A percentile compares a stretch with the other conserved stretches of the same genome.
These are phyloP conservation scores for Eragrostis tef DNA, from an alignment of 202 grass and related monocot genomes.

Conservation along the genomic window DNA sequence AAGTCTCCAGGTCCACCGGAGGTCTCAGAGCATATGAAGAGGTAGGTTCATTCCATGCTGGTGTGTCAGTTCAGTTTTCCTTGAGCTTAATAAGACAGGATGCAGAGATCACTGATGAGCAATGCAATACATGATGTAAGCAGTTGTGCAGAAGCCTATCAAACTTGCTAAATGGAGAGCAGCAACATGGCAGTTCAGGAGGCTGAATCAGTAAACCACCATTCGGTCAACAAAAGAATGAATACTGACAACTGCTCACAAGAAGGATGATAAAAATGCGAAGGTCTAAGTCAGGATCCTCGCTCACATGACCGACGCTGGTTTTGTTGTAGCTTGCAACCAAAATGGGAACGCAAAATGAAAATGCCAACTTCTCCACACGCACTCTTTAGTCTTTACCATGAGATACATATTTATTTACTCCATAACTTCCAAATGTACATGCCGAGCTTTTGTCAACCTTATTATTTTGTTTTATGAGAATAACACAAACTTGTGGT, in stretches of 20 bases:
- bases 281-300: slow-evolving; percentile 1
- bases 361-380: neutral
- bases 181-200: slow-evolving; percentile 27
- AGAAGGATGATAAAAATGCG: neutral
- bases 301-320: neutral
- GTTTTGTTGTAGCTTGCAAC: slow-evolving; percentile 2
- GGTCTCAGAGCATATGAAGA: slow-evolving; percentile 68
- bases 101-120: slow-evolving; percentile 32
- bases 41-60: slow-evolving; percentile 26
- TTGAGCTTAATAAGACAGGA: neutral
- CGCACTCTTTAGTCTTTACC: neutral
- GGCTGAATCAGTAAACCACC: neutral
- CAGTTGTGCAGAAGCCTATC: slow-evolving; percentile 70
- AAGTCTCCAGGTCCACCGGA: slow-evolving; percentile 71
- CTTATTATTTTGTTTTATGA: neutral
- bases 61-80: neutral
- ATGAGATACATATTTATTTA: neutral
- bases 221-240: neutral
- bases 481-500: neutral
- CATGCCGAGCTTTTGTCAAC: neutral
- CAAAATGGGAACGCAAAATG: neutral
- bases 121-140: slow-evolving; percentile 25
- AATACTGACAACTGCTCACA: neutral
- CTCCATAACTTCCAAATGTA: slow-evolving; percentile 11
- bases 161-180: slow-evolving; percentile 54